Conservation (phyloP, 179 eudicot species). For the Camellia oleifera region DNA sequence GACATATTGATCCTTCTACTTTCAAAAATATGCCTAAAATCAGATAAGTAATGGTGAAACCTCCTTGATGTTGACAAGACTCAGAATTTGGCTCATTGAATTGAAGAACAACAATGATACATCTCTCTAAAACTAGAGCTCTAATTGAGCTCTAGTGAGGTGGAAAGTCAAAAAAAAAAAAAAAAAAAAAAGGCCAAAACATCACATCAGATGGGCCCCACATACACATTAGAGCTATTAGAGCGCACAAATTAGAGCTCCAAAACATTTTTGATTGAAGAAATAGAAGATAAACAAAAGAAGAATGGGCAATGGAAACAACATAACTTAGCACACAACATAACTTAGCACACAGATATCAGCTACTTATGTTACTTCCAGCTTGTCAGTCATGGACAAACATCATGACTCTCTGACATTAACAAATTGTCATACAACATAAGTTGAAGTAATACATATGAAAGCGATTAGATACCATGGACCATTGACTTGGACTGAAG, state of each 20-base stretch:
- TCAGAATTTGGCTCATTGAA: background rate
- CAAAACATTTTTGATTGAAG: no score
- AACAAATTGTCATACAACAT: background rate
- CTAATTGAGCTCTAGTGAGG: no score
- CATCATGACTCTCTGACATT: background rate
- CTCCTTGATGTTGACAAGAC: background rate
- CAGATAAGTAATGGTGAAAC: background rate
- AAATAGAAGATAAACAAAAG: background rate
- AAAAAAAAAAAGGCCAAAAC: no score
- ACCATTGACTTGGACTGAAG: conserved; percentile 63
- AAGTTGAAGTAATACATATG: background rate
- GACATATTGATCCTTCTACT: background rate
- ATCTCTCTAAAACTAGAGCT: no score
- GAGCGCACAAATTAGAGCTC: no score
- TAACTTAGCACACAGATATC: background rate
- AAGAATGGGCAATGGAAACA: background rate
- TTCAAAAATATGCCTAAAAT: background rate
- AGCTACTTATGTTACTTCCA: background rate
- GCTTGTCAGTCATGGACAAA: background rate
- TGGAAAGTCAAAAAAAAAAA: no score
- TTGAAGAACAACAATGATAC: background rate
- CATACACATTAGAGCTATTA: no score
- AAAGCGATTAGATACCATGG: conserved; percentile 42
- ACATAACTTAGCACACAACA: background rate
- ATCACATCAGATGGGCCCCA: no score